Evolutionary conservation across 108 stramenopile species (phyloP), one percentile per base, ranked within the genome.

Genomic region (Chaetoceros tenuissimus): DNA sequence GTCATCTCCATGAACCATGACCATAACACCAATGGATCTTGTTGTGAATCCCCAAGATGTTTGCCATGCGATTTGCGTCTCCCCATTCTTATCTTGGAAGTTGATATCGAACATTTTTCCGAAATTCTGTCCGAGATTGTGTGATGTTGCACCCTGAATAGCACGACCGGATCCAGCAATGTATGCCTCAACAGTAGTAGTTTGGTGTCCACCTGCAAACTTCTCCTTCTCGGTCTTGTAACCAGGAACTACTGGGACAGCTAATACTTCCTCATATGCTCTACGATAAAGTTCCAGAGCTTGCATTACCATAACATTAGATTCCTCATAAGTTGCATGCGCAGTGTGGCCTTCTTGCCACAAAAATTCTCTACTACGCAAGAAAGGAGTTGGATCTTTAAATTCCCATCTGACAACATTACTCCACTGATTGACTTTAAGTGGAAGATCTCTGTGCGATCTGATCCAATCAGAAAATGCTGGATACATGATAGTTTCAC

Each of bases 311-410:
- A 96, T 97, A 46, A 71, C 66, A 64, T 98, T 77, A 8, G 99
- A 95, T 55, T 99, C 99, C 34, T 96, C 98, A 60, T 77, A 91
- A 26, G 82, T 82, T 16, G 95, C 82, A 77, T 98, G 97, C 22
- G 99, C 99, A 31, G 99, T 97, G 83, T 99, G 99, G 18, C 99
- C 99, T 74, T 99, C 98, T 71, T 98, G 98, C 99, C 99, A 99
- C 45, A 99, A 73, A 67, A 99, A 99, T 75, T 99, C 98, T 40
- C 97, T 75, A 22, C 93, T 87, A 48, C 99, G 74, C 28, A 99
- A 73, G 55, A 99, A 99, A 0, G 99, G 99, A 18, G 97, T 98
- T 20, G 99, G 96, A 68, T 97, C 74, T 74, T 98, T 98, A 69
- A 99, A 98, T 69, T 99, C 98, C 98, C 98, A 99, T 51, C 98